A percentile compares a stretch with the other conserved stretches of the same genome.
phyloP scores from a whole-genome alignment of 768 basidiomycete species.

The Agrocybe praecox region DNA sequence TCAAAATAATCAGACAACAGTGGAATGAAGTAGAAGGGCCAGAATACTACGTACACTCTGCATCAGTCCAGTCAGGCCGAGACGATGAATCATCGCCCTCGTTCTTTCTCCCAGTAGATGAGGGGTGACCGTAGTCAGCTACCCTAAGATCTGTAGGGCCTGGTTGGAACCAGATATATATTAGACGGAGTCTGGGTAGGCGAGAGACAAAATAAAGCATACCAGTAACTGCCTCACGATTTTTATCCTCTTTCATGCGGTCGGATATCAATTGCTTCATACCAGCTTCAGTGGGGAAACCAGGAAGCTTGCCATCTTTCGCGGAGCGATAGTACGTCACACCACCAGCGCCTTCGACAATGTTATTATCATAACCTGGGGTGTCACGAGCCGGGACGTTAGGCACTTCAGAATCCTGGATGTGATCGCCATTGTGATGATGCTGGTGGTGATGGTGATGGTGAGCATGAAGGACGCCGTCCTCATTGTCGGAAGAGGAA shows the following conservation, averaged over 20 bases:
- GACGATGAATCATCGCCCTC: neutral
- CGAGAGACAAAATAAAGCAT: neutral
- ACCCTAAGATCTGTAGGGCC: neutral
- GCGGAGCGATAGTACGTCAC: slow-evolving; percentile 2
- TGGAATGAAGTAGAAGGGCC: neutral
- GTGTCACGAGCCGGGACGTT: neutral
- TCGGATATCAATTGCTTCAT: slow-evolving; percentile 20
- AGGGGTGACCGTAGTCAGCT: neutral
- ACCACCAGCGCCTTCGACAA: slow-evolving; percentile 7
- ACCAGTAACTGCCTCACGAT: neutral
- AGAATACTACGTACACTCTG: neutral
- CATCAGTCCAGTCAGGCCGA: neutral
- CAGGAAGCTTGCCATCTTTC: slow-evolving; percentile 18
- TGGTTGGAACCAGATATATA: neutral
- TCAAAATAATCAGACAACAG: neutral
- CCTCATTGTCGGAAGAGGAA: slow-evolving; percentile 1
- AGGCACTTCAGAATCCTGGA: neutral
- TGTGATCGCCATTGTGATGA: neutral
- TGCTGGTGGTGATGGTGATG: no score
- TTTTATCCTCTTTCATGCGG: slow-evolving; percentile 20
- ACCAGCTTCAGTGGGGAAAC: slow-evolving; percentile 16
- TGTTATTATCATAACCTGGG: neutral
- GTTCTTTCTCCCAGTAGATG: neutral
- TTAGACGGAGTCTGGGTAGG: neutral
- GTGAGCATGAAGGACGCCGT: neutral